phyloP scores from a whole-genome alignment of 331 rosid genomes.

The Quercus phellos region DNA sequence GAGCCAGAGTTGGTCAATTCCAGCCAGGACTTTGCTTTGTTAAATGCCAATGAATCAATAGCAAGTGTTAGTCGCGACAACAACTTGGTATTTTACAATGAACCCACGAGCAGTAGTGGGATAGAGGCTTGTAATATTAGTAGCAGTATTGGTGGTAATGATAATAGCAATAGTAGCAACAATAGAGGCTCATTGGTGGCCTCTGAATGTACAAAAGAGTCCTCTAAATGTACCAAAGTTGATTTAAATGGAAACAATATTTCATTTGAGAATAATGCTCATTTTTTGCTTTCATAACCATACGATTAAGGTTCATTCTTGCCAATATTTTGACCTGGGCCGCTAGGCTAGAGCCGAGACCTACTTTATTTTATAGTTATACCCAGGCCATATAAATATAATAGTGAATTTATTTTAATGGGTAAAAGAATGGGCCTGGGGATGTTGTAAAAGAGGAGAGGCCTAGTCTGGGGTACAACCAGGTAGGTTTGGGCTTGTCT shows the following conservation, averaged over 20 bases:
- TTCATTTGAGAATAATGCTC: neutral
- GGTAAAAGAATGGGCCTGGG: too few relatives aligned
- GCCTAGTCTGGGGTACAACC: too few relatives aligned
- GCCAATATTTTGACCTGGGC: too few relatives aligned
- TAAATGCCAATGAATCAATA: neutral
- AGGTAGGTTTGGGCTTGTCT: too few relatives aligned
- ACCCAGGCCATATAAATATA: too few relatives aligned
- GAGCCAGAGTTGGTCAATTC: neutral
- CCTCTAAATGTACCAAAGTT: conserved; percentile 1
- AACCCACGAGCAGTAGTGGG: neutral
- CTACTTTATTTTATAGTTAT: too few relatives aligned
- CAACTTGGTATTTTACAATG: conserved; percentile 13
- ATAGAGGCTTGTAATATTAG: neutral
- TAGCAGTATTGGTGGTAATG: neutral
- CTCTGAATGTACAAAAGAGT: conserved; percentile 1
- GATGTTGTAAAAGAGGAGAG: too few relatives aligned
- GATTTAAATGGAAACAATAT: neutral
- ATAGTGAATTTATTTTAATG: too few relatives aligned
- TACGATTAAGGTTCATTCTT: neutral
- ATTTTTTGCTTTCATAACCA: neutral
- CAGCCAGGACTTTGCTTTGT: neutral
- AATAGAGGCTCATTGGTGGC: neutral
- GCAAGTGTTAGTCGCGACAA: neutral
- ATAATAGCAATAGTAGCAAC: conserved; percentile 7
- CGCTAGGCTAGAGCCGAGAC: too few relatives aligned